Evolutionary conservation across 192 early-diverging fungal species (phyloP), one percentile per base, ranked within the genome.

Genomic region (Backusella parvicylindrica): DNA sequence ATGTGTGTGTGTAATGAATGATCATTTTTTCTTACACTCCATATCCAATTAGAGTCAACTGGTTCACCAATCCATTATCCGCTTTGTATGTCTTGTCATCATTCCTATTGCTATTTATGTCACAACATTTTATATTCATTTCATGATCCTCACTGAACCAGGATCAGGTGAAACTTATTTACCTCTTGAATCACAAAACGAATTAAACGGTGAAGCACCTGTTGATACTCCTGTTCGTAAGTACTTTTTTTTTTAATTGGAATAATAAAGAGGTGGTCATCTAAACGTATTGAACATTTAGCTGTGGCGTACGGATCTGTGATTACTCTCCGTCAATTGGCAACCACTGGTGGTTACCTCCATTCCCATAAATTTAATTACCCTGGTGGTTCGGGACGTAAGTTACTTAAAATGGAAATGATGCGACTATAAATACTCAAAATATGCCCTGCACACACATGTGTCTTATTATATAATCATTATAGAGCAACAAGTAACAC

Each of bases 101-200:
- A 67, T 98, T 16, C 97, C 97, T 9, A 31, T 93, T 6, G 21
- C 81, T 7, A 82, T 97, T 3, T 99, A 99, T 77, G 82, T 96
- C 70, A 82, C 91, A 6, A 90, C 91, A 80, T 99, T 97, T 83
- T 90, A 90, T 74, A 85, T 99, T 56, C 97, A 99, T 82, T 99
- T 99, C 83, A 79, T 82, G 47, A 81, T 95, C 13, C 85, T 99
- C 53, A 82, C 81, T 36, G 84, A 88, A 65, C 86, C 86, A 64
- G 97, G 97, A n/a, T 91, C 93, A 26, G 97, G 97, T 32, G 95
- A 98, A 83, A 89, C 87, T 0, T 97, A 97, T 77, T 95, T 98
- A 94, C 91, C 90, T 77, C 88, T 93, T 33, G 88, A 89, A 72
- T 97, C 98, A 86, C 95, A 97, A 80, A 89, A 90, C 71, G 90